Percentiles rank a stretch among this genome's conserved stretches.
These are phyloP conservation scores for Nitzschia palea DNA, from an alignment of 108 stramenopile genomes.

Conservation along the genomic window DNA sequence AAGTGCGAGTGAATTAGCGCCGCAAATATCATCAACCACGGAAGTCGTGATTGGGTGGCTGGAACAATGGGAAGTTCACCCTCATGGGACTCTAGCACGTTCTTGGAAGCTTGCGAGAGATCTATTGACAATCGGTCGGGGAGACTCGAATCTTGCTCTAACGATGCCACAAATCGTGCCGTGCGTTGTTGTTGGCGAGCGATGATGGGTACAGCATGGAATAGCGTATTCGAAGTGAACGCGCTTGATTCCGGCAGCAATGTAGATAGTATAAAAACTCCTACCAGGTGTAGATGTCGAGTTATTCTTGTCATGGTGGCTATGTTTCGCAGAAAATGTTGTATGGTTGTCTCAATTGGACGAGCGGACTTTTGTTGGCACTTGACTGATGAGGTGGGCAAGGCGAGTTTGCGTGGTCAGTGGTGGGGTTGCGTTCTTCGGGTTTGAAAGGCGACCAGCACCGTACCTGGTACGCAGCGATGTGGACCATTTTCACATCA, in stretches of 20 bases:
- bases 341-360: no score
- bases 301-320: background rate
- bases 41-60: background rate
- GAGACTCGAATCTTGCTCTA: background rate
- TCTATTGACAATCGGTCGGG: background rate
- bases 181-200: background rate
- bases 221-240: constrained; percentile 4
- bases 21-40: background rate
- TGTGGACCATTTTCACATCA: no score
- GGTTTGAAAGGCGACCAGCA: no score
- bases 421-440: no score
- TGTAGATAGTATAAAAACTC: background rate
- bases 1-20: background rate
- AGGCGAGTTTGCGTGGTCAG: no score
- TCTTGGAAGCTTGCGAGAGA: background rate
- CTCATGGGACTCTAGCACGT: background rate
- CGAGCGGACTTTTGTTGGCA: no score
- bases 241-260: constrained; percentile 1
- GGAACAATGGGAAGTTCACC: background rate
- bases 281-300: background rate
- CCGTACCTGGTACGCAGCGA: no score
- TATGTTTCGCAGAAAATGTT: no score
- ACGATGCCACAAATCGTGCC: background rate
- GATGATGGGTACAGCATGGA: background rate
- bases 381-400: no score